Percentiles rank a stretch among this genome's conserved stretches.
Evolutionary conservation across 1,139 yeast species (phyloP).

Genomic region (Geotrichum fermentans): DNA sequence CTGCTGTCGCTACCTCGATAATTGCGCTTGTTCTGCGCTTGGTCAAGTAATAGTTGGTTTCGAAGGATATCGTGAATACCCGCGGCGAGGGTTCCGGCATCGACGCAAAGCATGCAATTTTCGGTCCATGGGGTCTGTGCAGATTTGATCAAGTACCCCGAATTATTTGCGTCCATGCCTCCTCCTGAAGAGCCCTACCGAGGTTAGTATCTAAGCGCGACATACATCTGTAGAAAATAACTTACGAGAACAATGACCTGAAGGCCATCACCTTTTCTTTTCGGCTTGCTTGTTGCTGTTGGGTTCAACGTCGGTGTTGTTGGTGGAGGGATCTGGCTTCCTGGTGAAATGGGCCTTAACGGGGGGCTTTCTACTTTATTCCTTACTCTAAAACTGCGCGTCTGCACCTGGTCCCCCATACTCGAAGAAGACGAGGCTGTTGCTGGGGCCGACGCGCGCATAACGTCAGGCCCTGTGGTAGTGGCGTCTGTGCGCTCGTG

Average conservation of each 20-base stretch:
- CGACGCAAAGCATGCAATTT: slow-evolving; percentile 51
- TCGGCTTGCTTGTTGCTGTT: not conserved
- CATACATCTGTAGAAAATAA: not conserved
- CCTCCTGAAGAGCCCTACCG: slow-evolving; percentile 27
- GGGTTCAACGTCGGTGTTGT: too few species aligned
- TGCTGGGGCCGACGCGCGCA: too few species aligned
- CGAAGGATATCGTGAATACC: slow-evolving; percentile 50
- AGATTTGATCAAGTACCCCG: slow-evolving; percentile 59
- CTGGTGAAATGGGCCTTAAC: too few species aligned
- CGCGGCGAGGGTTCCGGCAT: slow-evolving; percentile 72
- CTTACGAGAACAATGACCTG: slow-evolving; percentile 7
- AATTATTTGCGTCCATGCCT: slow-evolving; percentile 28
- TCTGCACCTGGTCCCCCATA: too few species aligned
- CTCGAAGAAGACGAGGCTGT: too few species aligned
- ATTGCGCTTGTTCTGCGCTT: not conserved
- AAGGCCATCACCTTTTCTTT: not conserved
- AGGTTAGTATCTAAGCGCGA: not conserved
- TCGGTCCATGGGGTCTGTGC: slow-evolving; percentile 38
- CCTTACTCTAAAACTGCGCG: too few species aligned
- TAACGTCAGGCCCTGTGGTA: too few species aligned
- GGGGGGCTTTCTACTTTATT: too few species aligned
- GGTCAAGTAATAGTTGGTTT: slow-evolving; percentile 8
- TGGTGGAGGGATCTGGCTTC: too few species aligned
- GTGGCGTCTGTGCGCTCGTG: too few species aligned
- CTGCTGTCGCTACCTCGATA: not conserved